A percentile compares a stretch with the other conserved stretches of the same genome.
Evolutionary conservation across 257 asterid genomes (phyloP).

Genomic region (Solanum bukasovii): DNA sequence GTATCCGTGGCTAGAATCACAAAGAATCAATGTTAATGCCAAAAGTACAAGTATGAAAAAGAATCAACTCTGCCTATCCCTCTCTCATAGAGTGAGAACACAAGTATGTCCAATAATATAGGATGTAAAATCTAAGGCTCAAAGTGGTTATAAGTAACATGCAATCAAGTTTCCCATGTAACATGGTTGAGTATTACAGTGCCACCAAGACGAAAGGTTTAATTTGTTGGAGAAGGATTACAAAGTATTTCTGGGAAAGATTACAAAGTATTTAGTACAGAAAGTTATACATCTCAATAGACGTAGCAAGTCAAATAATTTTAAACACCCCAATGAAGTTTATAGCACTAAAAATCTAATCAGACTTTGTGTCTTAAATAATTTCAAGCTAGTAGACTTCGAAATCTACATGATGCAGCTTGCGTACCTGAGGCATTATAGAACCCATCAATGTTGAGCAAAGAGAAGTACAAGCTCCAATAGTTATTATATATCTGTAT

Average conservation of each 20-base stretch:
- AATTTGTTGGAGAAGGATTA: neutral
- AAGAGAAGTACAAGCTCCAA: constrained; percentile 92
- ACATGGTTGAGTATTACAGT: neutral
- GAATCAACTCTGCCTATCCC: neutral
- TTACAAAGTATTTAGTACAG: neutral
- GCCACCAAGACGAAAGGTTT: neutral
- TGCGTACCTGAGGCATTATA: constrained; percentile 77
- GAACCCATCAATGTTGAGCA: constrained; percentile 97
- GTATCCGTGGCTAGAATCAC: constrained; percentile 65
- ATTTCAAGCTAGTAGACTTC: neutral
- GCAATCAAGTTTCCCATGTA: neutral
- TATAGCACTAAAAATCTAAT: neutral
- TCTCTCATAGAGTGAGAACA: neutral
- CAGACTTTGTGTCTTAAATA: neutral
- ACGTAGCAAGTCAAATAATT: neutral
- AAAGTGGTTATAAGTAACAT: neutral
- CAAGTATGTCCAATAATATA: neutral
- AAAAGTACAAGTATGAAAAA: neutral
- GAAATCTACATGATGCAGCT: neutral
- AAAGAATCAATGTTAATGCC: neutral
- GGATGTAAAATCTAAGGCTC: neutral
- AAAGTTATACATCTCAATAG: neutral
- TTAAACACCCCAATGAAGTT: neutral
- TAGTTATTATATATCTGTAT: constrained; percentile 56
- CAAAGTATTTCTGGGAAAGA: neutral